Conservation (phyloP, 139 green algal genomes). For the Chlorella vulgaris region DNA sequence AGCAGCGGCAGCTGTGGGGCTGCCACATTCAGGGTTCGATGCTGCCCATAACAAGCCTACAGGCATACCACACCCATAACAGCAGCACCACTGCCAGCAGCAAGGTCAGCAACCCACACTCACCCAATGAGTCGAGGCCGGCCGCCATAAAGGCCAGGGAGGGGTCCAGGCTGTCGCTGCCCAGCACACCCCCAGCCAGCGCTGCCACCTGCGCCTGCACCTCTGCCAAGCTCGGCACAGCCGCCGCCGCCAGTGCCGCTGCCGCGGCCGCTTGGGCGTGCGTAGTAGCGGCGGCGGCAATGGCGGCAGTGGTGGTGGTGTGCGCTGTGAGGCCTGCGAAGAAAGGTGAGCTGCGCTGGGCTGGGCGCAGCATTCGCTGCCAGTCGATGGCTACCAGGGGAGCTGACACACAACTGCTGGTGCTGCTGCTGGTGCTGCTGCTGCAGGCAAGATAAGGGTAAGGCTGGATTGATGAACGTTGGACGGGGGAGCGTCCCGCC, state of each 20-base stretch:
- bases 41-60: too few species aligned
- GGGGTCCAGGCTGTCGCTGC: not conserved
- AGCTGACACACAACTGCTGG: not conserved
- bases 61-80: too few species aligned
- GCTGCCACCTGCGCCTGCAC: not conserved
- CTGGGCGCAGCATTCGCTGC: slow-evolving; percentile 11
- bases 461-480: too few species aligned
- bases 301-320: not conserved
- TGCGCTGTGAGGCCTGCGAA: not conserved
- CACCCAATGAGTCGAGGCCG: slow-evolving; percentile 71
- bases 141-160: slow-evolving; percentile 41
- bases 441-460: too few species aligned
- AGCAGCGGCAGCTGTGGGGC: too few species aligned
- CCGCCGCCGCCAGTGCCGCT: too few species aligned
- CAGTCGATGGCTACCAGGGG: slow-evolving; percentile 22
- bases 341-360: not conserved
- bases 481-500: not conserved
- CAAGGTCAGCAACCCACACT: too few species aligned
- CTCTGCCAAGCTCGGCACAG: not conserved
- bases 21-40: too few species aligned
- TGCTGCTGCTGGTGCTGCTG: not conserved
- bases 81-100: too few species aligned
- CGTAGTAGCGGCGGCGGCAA: not conserved
- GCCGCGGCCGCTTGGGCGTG: not conserved
- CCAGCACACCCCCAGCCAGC: not conserved